Conservation (phyloP, 805 yeast species). For the Hanseniaspora nectarophila region DNA sequence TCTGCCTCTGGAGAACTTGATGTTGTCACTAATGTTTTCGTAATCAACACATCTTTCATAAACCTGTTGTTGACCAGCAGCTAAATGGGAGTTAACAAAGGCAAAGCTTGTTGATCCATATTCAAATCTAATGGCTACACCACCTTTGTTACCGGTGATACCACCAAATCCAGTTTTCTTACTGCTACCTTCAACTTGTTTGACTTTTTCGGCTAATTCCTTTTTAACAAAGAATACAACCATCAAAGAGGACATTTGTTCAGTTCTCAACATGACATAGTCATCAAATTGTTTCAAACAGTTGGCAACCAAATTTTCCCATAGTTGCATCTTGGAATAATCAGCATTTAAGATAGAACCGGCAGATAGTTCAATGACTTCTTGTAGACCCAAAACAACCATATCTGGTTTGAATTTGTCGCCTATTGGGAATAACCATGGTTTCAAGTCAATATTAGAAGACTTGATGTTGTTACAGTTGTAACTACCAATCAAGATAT, state of each 20-base stretch:
- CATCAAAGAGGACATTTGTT: constrained; percentile 59
- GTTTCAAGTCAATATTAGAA: constrained; percentile 43
- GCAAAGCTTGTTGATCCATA: constrained; percentile 73
- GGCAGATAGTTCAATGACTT: constrained; percentile 83
- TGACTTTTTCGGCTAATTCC: constrained; percentile 39
- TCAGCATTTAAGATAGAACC: constrained; percentile 83
- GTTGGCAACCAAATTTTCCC: constrained; percentile 59
- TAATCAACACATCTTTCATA: constrained; percentile 82
- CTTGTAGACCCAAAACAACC: constrained; percentile 86
- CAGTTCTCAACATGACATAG: constrained; percentile 59
- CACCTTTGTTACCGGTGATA: constrained; percentile 94
- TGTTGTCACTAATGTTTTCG: constrained; percentile 58
- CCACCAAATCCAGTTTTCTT: constrained; percentile 96
- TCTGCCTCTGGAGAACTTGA: constrained; percentile 66
- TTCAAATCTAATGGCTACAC: constrained; percentile 80
- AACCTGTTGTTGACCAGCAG: constrained; percentile 76
- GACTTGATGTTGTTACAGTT: constrained; percentile 65
- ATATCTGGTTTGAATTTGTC: constrained; percentile 54
- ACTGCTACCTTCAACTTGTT: constrained; percentile 84
- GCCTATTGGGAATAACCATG: constrained; percentile 76
- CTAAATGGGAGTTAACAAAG: constrained; percentile 79
- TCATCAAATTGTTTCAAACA: constrained; percentile 49
- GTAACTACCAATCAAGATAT: constrained; percentile 70
- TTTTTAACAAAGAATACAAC: constrained; percentile 52
- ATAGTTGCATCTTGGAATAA: constrained; percentile 57